Conservation (phyloP, 371 early-diverging fungal genomes). For the Phascolomyces articulosus region DNA sequence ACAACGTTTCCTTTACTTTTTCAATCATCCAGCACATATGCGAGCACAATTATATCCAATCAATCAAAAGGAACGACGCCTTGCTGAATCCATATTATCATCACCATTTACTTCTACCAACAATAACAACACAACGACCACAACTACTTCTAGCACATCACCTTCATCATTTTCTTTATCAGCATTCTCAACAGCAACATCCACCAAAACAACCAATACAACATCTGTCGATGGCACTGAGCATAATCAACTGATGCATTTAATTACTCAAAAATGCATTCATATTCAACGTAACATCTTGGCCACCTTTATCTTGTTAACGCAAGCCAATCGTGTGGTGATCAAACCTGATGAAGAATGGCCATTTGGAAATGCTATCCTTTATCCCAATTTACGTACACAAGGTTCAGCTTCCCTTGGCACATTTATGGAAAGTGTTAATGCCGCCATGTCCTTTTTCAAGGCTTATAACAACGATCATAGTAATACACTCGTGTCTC, state of each 20-base stretch:
- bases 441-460: conserved; percentile 22
- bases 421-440: conserved; percentile 36
- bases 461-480: conserved; percentile 23
- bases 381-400: conserved; percentile 26
- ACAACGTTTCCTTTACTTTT: conserved; percentile 45
- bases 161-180: background rate
- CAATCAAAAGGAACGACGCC: conserved; percentile 30
- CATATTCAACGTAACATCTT: conserved; percentile 26
- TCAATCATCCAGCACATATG: conserved; percentile 46
- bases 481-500: background rate
- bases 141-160: background rate
- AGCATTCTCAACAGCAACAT: background rate
- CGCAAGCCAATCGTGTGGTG: conserved; percentile 24
- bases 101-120: no score
- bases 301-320: conserved; percentile 24
- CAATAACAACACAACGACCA: background rate
- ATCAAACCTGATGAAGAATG: conserved; percentile 21
- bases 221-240: no score
- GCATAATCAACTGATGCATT: conserved; percentile 22
- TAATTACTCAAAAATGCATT: conserved; percentile 11
- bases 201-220: background rate
- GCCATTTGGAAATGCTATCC: conserved; percentile 42
- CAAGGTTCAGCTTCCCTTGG: conserved; percentile 32
- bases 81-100: conserved; percentile 25
- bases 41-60: conserved; percentile 47